Base-by-base conservation (phyloP, 148 eudicot species). In the Gaultheria prostrata region DNA sequence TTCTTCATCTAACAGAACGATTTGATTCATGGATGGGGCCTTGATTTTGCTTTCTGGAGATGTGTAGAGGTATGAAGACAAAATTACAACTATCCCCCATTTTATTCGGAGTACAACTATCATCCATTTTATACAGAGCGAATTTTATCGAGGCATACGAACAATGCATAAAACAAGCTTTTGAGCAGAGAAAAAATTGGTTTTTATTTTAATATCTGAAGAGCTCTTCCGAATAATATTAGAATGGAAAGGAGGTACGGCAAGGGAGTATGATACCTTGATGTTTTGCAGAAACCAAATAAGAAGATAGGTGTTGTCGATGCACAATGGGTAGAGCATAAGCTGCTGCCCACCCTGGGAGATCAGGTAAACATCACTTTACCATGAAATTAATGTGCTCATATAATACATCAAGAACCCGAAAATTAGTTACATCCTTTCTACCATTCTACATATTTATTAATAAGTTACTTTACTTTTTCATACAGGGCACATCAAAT, bases 11-110 rank as follows among this genome's bases (percentile, higher is more conserved):
- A 17, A 72, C 87, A 85, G 87, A 85, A 85, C 53, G 87, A 85
- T 73, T 69, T 85, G 76, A 84, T 76, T 69, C 87, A 85, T 28
- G 87, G 87, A 50, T 85, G 86, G 86, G 84, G 84, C 50, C 54
- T 85, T 76, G 87, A 81, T 85, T 80, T 76, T n/a, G 61, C 57
- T 63, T 32, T 77, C 33, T 81, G 87, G 82, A 81, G 78, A 35
- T 85, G 87, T 76, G 84, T 82, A 0, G 78, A 81, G 87, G 84
- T 85, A 50, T 57, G 63, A 57, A 57, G 63, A 7, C 21, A 15
- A 49, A 46, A 21, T 3, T 77, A 12, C 3, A 28, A 13, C 28
- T 4, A 1, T 30, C 35, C 6, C 3, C 26, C 48, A 61, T 43
- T 57, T 20, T 20, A 57, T 20, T 20, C 18, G 9, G 9, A 0